Base-by-base conservation (phyloP, 352 stramenopile species). In the Globisporangium recalcitrans region DNA sequence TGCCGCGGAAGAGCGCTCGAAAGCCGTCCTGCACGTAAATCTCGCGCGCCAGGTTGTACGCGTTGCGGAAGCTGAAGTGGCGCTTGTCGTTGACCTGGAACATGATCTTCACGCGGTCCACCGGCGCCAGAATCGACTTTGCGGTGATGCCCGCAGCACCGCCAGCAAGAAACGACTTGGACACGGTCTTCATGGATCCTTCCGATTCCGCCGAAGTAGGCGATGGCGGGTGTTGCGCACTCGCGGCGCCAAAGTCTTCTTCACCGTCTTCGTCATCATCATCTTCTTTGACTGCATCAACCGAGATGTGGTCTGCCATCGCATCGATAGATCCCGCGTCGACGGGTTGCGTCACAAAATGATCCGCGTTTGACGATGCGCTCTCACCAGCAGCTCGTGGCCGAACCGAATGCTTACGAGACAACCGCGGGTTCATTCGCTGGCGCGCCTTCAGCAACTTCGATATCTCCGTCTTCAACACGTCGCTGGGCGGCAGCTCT, bases 71-170 rank as follows among this genome's bases (percentile, higher is more conserved):
- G 44, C 72, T 90, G 49, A 95, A 95, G 34, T 72, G 62, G 5
- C 75, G 75, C 57, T 82, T 77, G 27, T 90, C 83, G 36, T 78
- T 87, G 44, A 94, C 85, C 64, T 96, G 87, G 52, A 96, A 94
- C 42, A 96, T 60, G 26, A 96, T 88, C 62, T 96, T 96, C 16
- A 96, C 71, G 26, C 87, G 82, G 46, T 96, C 87, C 44, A 93
- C 69, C 0, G 87, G 87, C 0, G 87, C 84, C 31, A 96, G 63
- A 13, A 71, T 40, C 21, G 85, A 93, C 62, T 94, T 93, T 54
- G 87, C 85, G 4, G 81, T 72, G 58, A 92, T 91, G 0, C 87
- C 87, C 0, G 87, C 85, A 13, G 84, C 64, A 0, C 85, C 83
- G 1, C 87, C 87, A 0, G 83, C 85, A 22, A 93, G 32, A 54